Percentiles rank a stretch among this genome's conserved stretches.
Conservation (phyloP, 2,329 filamentous ascomycete genomes). For the Erysiphe pulchra region DNA sequence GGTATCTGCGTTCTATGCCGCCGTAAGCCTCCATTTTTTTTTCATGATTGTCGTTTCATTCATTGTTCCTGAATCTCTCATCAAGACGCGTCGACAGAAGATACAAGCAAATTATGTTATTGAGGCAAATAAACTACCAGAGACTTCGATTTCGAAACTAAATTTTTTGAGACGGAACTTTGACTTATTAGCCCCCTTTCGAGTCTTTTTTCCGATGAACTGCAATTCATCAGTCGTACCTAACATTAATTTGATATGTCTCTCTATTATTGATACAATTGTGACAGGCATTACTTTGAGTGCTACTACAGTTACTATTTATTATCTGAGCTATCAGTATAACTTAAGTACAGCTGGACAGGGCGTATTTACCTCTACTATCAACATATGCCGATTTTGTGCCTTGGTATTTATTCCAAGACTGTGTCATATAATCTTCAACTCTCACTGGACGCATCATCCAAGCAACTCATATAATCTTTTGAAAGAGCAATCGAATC, state of each 20-base stretch:
- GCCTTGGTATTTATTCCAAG: constrained; percentile 55
- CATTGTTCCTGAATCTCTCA: constrained; percentile 63
- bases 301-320: constrained; percentile 51
- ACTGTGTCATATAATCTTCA: constrained; percentile 48
- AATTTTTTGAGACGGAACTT: constrained; percentile 16
- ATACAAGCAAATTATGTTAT: constrained; percentile 42
- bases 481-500: constrained; percentile 19
- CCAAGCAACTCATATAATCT: constrained; percentile 25
- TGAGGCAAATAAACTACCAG: constrained; percentile 15
- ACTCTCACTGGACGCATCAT: constrained; percentile 16
- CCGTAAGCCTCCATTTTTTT: constrained; percentile 41
- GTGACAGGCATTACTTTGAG: constrained; percentile 66
- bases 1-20: constrained; percentile 64
- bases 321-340: constrained; percentile 64
- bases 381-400: constrained; percentile 49
- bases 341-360: constrained; percentile 62
- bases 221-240: constrained; percentile 31
- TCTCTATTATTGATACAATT: constrained; percentile 59
- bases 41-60: constrained; percentile 51
- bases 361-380: constrained; percentile 54
- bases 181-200: constrained; percentile 55
- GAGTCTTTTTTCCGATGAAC: constrained; percentile 50
- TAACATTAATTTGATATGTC: constrained; percentile 55
- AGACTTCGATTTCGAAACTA: constrained; percentile 1
- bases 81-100: constrained; percentile 38